Evolutionary conservation across 164 flowering plant genomes (phyloP).

Genomic region (Vitis riparia): DNA sequence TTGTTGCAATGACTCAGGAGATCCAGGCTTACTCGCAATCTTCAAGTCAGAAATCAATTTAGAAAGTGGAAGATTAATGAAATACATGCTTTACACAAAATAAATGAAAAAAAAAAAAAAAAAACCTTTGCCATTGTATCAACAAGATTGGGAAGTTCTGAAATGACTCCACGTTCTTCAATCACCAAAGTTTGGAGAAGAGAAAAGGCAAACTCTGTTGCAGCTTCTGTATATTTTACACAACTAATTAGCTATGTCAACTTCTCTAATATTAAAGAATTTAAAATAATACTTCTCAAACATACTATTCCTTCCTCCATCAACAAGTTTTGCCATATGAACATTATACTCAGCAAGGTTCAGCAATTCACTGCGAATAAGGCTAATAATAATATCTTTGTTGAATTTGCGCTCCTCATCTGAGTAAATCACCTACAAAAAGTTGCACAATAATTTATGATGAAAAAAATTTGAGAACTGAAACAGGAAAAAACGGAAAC

Average conservation of each 20-base stretch:
- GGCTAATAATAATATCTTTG: conserved; percentile 83
- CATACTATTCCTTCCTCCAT: conserved; percentile 95
- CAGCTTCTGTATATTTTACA: conserved; percentile 67
- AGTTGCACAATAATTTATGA: background rate
- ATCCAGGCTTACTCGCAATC: conserved; percentile 90
- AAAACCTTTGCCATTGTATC: conserved; percentile 92
- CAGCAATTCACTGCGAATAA: conserved; percentile 74
- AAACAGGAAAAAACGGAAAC: background rate
- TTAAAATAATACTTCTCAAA: conserved; percentile 3
- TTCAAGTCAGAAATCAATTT: conserved; percentile 24
- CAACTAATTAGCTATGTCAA: conserved; percentile 10
- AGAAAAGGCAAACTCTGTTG: conserved; percentile 82
- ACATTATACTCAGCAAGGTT: conserved; percentile 91
- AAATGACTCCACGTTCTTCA: conserved; percentile 65
- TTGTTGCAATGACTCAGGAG: conserved; percentile 82
- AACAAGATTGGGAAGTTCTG: conserved; percentile 84
- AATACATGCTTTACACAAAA: background rate
- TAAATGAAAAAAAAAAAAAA: background rate
- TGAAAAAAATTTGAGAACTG: background rate
- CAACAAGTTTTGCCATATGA: conserved; percentile 94
- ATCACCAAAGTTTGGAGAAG: conserved; percentile 71
- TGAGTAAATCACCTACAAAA: conserved; percentile 76
- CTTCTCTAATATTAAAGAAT: background rate
- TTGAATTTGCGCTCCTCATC: conserved; percentile 89
- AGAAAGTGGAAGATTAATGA: background rate